Evolutionary conservation across 129 eudicot species (phyloP).

Genomic region (Glebionis coronaria): DNA sequence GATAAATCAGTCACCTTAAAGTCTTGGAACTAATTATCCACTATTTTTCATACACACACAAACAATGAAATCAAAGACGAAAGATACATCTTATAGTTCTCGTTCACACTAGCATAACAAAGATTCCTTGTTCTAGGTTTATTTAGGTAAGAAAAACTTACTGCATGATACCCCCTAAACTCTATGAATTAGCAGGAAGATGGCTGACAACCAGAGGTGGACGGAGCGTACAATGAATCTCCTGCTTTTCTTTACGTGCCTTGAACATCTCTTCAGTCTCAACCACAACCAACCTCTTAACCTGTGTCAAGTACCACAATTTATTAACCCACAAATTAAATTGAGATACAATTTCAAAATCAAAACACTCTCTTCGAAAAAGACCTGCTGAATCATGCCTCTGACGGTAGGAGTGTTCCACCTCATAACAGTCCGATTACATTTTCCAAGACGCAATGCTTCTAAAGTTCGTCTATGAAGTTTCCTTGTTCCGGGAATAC

Average conservation of each 20-base stretch:
- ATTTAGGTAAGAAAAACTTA: neutral
- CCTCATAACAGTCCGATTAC: constrained; percentile 63
- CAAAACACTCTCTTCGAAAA: neutral
- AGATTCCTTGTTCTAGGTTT: neutral
- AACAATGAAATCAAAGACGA: neutral
- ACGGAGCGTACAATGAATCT: constrained; percentile 50
- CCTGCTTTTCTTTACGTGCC: constrained; percentile 54
- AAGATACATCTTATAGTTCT: neutral
- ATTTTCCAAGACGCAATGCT: constrained; percentile 59
- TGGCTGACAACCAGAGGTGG: constrained; percentile 57
- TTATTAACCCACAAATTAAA: neutral
- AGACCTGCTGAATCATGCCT: constrained; percentile 82
- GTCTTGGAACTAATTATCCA: too few species aligned
- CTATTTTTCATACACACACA: too few species aligned
- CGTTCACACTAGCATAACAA: neutral
- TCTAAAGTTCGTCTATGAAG: constrained; percentile 71
- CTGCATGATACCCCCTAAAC: neutral
- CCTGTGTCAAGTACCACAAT: constrained; percentile 24
- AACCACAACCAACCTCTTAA: constrained; percentile 64
- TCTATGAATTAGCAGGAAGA: constrained; percentile 17
- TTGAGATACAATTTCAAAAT: neutral
- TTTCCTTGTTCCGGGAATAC: constrained; percentile 72
- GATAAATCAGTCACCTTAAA: too few species aligned
- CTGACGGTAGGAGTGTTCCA: constrained; percentile 73
- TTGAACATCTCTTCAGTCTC: constrained; percentile 81